These are phyloP conservation scores for Penicillium sp. DNA, from an alignment of 2,329 filamentous ascomycete species.

Conservation along the genomic window DNA sequence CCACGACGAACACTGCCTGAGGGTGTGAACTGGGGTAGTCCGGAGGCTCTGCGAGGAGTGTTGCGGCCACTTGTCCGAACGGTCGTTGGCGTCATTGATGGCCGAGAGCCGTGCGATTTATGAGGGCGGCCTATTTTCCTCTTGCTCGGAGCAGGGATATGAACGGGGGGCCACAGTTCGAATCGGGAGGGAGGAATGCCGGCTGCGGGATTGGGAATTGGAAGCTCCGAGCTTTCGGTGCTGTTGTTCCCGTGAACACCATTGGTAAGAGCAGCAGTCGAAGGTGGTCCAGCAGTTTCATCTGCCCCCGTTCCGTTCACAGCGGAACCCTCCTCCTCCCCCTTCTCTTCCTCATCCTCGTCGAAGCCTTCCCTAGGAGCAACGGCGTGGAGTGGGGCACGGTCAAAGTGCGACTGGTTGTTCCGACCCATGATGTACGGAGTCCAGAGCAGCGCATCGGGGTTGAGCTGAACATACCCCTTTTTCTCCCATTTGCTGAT, in stretches of 20 bases:
- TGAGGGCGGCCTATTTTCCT: constrained; percentile 37
- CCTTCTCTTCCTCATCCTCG: constrained; percentile 27
- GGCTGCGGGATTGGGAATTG: constrained; percentile 27
- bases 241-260: constrained; percentile 21
- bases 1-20: constrained; percentile 32
- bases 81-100: constrained; percentile 30
- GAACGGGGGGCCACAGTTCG: constrained; percentile 42
- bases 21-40: constrained; percentile 29
- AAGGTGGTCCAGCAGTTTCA: constrained; percentile 34
- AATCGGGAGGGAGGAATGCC: constrained; percentile 41
- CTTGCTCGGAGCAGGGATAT: constrained; percentile 30
- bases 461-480: constrained; percentile 77
- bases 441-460: constrained; percentile 81
- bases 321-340: constrained; percentile 19
- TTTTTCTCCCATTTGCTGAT: constrained; percentile 86
- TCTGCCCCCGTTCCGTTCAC: constrained; percentile 18
- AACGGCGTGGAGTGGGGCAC: constrained; percentile 77
- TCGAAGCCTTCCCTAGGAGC: constrained; percentile 68
- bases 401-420: constrained; percentile 75
- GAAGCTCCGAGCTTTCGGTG: constrained; percentile 13
- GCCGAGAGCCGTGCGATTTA: constrained; percentile 20
- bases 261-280: constrained; percentile 28
- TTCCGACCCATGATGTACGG: constrained; percentile 93
- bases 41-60: constrained; percentile 34
- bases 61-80: constrained; percentile 34